A percentile compares a stretch with the other conserved stretches of the same genome.
Conservation (phyloP, 129 eudicot species). For the Helichrysum umbraculigerum region DNA sequence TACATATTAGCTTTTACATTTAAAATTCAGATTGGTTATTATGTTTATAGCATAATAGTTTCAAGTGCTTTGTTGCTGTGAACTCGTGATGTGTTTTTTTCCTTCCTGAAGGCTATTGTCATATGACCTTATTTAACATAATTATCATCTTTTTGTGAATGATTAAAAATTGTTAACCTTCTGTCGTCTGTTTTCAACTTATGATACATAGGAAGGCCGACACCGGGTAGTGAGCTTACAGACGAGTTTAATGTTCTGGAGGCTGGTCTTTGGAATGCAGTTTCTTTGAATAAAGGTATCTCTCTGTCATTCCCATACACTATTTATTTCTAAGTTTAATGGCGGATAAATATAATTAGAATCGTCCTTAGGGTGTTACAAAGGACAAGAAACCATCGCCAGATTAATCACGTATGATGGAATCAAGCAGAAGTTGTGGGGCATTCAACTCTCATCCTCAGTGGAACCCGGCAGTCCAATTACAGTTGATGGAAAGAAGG, state of each 20-base stretch:
- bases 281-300: slow-evolving; percentile 74
- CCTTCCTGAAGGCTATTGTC: background rate
- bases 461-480: slow-evolving; percentile 69
- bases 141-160: background rate
- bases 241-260: slow-evolving; percentile 84
- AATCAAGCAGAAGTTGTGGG: slow-evolving; percentile 82
- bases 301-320: slow-evolving; percentile 10
- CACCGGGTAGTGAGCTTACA: slow-evolving; percentile 86
- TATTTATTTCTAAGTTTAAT: background rate
- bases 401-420: slow-evolving; percentile 93
- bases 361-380: slow-evolving; percentile 64
- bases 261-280: slow-evolving; percentile 89
- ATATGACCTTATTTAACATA: background rate
- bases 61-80: background rate
- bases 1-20: background rate
- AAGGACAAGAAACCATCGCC: slow-evolving; percentile 90
- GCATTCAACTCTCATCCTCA: slow-evolving; percentile 60
- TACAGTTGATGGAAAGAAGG: slow-evolving; percentile 83
- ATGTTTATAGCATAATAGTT: background rate
- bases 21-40: background rate
- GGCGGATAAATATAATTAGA: slow-evolving; percentile 7
- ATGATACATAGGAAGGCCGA: slow-evolving; percentile 73
- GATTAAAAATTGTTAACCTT: background rate
- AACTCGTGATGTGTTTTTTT: background rate
- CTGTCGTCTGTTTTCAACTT: slow-evolving; percentile 16